These are phyloP conservation scores for Mortierella sp. DNA, from an alignment of 371 early-diverging fungal genomes.

Conservation along the genomic window DNA sequence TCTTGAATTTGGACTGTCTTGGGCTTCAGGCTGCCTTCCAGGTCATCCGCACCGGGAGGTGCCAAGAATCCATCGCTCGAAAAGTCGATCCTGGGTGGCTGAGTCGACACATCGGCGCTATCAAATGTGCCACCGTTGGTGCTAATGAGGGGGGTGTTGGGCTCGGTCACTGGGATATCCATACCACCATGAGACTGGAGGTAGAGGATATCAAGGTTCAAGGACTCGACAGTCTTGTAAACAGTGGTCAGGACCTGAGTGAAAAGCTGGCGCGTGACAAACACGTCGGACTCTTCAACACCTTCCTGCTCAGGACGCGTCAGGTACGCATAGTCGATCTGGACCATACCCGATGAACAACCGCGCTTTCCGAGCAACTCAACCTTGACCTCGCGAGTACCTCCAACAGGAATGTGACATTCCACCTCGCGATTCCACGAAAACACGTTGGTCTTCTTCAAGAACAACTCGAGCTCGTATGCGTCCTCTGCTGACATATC, in stretches of 20 bases:
- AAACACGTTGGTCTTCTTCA: conserved; percentile 75
- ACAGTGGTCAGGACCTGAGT: conserved; percentile 82
- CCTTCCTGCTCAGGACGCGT: conserved; percentile 44
- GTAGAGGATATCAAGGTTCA: conserved; percentile 78
- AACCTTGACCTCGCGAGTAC: conserved; percentile 67
- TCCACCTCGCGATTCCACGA: conserved; percentile 67
- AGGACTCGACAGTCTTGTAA: conserved; percentile 71
- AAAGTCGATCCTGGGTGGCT: conserved; percentile 44
- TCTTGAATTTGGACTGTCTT: conserved; percentile 25
- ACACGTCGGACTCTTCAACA: conserved; percentile 52
- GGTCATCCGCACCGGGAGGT: conserved; percentile 27
- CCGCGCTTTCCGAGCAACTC: conserved; percentile 84
- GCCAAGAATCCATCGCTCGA: conserved; percentile 56
- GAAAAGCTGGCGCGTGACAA: conserved; percentile 79
- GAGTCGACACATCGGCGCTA: conserved; percentile 5
- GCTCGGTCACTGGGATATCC: conserved; percentile 43
- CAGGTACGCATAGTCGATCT: conserved; percentile 81
- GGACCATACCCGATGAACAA: conserved; percentile 81
- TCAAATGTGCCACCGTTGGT: conserved; percentile 17
- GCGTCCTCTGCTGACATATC: conserved; percentile 78
- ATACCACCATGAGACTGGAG: conserved; percentile 61
- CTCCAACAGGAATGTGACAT: conserved; percentile 71
- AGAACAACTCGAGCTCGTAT: conserved; percentile 82
- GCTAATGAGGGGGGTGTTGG: conserved; percentile 37
- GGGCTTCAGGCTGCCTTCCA: background rate